These are phyloP conservation scores for Solanum sparsipilum DNA, from an alignment of 257 asterid genomes.

Conservation along the genomic window DNA sequence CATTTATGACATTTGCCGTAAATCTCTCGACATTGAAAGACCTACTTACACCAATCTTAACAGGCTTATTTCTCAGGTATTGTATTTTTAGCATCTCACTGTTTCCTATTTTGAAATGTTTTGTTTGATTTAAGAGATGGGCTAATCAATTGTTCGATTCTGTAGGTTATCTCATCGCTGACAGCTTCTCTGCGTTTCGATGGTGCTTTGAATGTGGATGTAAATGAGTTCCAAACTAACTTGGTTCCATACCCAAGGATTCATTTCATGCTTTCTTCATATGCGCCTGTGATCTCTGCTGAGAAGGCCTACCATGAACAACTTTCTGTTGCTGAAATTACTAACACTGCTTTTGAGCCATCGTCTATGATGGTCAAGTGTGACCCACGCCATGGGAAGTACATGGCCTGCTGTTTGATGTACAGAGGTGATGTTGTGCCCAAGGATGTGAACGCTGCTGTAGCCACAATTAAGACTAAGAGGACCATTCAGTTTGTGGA, in stretches of 20 bases:
- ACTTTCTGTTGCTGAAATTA: slow-evolving; percentile 86
- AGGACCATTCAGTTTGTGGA: slow-evolving; percentile 93
- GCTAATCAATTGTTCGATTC: not conserved
- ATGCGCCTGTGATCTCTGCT: slow-evolving; percentile 89
- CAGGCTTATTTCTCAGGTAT: slow-evolving; percentile 91
- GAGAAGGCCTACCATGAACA: slow-evolving; percentile 95
- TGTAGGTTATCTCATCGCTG: slow-evolving; percentile 73
- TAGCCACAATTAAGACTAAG: slow-evolving; percentile 93
- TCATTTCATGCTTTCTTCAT: slow-evolving; percentile 94
- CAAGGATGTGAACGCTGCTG: slow-evolving; percentile 93
- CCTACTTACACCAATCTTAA: slow-evolving; percentile 92
- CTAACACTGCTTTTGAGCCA: slow-evolving; percentile 95
- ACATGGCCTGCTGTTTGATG: slow-evolving; percentile 98
- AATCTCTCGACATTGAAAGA: slow-evolving; percentile 84
- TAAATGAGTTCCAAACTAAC: slow-evolving; percentile 93
- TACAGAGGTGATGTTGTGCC: slow-evolving; percentile 96
- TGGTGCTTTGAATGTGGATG: slow-evolving; percentile 90
- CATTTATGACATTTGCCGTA: slow-evolving; percentile 89
- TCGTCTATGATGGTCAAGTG: slow-evolving; percentile 97
- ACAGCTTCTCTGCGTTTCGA: slow-evolving; percentile 89
- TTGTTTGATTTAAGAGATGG: not conserved
- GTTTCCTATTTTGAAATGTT: not conserved
- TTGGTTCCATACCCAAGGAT: slow-evolving; percentile 94
- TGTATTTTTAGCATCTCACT: not conserved
- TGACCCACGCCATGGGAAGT: slow-evolving; percentile 89